Base-by-base conservation (phyloP, 768 basidiomycete genomes). In the Russula sp. region DNA sequence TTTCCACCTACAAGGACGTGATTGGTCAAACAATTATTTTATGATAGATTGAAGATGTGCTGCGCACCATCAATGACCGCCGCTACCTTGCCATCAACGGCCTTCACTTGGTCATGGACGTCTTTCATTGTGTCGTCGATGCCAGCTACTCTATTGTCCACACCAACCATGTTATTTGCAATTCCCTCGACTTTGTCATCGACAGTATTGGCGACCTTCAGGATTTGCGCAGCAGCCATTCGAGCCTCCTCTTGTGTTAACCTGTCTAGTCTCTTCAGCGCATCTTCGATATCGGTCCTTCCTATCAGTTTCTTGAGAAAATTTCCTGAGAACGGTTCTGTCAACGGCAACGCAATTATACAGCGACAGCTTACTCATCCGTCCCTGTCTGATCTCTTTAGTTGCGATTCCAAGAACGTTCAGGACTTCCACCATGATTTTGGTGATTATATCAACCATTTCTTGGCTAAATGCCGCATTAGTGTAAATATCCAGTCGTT, bases 161-260 rank as follows among this genome's bases (percentile, higher is more conserved):
- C 8, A 1, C 20, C 11, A n/a, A n/a, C 10, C 32, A 53, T 11
- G 6, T 34, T 14, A 10, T 53, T n/a, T 1, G 9, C 30, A 5
- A 32, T 20, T 10, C 20, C 20, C 6, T 3, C 2, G 1, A 54
- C 22, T 54, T 30, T 30, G n/a, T 42, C 3, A 42, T 57, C 24
- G 24, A 57, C 34, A 1, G 18, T n/a, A 28, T 57, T 24, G 5
- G 55, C 14, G 1, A 16, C 28, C 22, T 30, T 38, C 6, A 14
- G 13, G 9, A 22, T 1, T 26, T 60, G 20, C 11, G 32, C 53
- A 5, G 36, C 34, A 7, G 44, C 61, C 46, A 61, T 34, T 16
- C 18, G 42, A 24, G 42, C 32, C 44, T 62, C 26, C 30, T 55
- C 61, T 2, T 55, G 18, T 20, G 34, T 62, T 24, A 62, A 11